These are phyloP conservation scores for Geosmithia morbida DNA, from an alignment of 2,329 filamentous ascomycete species.

Conservation along the genomic window DNA sequence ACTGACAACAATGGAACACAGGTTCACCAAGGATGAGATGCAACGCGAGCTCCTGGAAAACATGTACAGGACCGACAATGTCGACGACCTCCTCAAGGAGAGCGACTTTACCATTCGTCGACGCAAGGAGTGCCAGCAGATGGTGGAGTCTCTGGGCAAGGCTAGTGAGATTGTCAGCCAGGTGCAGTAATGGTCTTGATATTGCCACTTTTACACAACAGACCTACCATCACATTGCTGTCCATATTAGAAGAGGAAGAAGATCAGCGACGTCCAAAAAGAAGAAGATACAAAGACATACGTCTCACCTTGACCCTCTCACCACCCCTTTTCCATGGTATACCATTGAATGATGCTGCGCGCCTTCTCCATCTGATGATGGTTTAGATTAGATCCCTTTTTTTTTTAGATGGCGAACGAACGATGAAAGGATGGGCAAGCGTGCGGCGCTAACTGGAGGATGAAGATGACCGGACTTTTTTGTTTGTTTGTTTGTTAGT, in stretches of 20 bases:
- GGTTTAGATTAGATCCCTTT: background rate
- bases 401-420: background rate
- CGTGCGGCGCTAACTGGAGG: too few species aligned
- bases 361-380: background rate
- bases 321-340: background rate
- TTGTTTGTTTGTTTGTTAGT: too few species aligned
- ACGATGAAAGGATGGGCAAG: too few species aligned
- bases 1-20: constrained; percentile 19
- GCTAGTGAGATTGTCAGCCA: constrained; percentile 93
- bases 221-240: background rate
- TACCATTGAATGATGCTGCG: background rate
- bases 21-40: constrained; percentile 96
- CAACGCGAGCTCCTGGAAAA: constrained; percentile 92
- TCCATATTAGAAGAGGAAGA: background rate
- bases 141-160: constrained; percentile 85
- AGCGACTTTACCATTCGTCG: constrained; percentile 91
- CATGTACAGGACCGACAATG: constrained; percentile 84
- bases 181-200: constrained; percentile 34
- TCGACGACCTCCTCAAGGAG: constrained; percentile 93
- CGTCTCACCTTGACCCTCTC: background rate
- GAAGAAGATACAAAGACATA: background rate
- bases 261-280: background rate
- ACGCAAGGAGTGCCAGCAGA: constrained; percentile 96
- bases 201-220: background rate
- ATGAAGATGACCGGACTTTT: too few species aligned